These are phyloP conservation scores for Leptographium lundbergii DNA, from an alignment of 2,329 filamentous ascomycete species.

Conservation along the genomic window DNA sequence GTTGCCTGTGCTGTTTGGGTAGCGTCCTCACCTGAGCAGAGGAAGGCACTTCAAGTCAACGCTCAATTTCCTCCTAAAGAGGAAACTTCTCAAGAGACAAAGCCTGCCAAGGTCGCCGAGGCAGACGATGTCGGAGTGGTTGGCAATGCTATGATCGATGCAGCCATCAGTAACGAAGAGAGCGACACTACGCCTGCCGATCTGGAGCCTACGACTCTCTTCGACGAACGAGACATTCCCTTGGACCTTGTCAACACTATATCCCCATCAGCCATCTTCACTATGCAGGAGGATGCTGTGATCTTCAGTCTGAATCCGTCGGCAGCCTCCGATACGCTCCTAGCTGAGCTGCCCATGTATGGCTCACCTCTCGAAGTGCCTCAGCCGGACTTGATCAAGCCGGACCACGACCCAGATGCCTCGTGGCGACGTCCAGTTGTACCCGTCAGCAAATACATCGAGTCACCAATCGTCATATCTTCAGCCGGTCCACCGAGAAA, in stretches of 20 bases:
- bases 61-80: conserved; percentile 30
- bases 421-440: conserved; percentile 66
- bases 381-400: conserved; percentile 41
- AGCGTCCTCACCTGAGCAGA: conserved; percentile 48
- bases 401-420: conserved; percentile 54
- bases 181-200: conserved; percentile 24
- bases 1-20: conserved; percentile 77
- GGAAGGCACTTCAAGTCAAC: conserved; percentile 55
- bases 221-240: conserved; percentile 19
- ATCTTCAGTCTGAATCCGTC: conserved; percentile 67
- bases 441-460: conserved; percentile 76
- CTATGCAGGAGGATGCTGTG: conserved; percentile 68
- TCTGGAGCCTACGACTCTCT: conserved; percentile 30
- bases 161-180: neutral
- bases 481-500: conserved; percentile 56
- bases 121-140: conserved; percentile 9
- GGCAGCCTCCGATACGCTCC: conserved; percentile 59
- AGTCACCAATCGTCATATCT: conserved; percentile 63
- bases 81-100: too few relatives aligned
- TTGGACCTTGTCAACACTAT: conserved; percentile 28
- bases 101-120: neutral
- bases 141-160: conserved; percentile 12
- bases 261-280: conserved; percentile 69
- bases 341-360: conserved; percentile 74
- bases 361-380: conserved; percentile 49